phyloP scores from a whole-genome alignment of 1,284 basidiomycete species.

The Cronartium quercuum region DNA sequence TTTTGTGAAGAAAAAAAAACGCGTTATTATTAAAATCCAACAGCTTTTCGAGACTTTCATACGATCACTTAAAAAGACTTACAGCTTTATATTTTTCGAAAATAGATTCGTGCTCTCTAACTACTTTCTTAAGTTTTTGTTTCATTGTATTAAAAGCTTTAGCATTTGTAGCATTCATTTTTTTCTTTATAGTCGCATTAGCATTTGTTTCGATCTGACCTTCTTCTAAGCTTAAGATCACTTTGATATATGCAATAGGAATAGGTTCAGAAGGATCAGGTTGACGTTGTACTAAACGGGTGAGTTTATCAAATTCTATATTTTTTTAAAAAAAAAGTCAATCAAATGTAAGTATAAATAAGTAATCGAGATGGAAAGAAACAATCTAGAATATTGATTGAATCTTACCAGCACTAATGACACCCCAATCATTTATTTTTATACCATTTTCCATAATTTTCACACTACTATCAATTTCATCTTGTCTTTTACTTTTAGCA shows the following conservation, averaged over 20 bases:
- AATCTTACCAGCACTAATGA: slow-evolving; percentile 70
- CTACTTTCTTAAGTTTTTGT: slow-evolving; percentile 87
- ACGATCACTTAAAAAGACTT: slow-evolving; percentile 43
- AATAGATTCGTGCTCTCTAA: slow-evolving; percentile 80
- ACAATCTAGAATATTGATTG: background rate
- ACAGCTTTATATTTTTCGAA: slow-evolving; percentile 74
- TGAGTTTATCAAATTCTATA: slow-evolving; percentile 90
- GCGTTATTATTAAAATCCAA: background rate
- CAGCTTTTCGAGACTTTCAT: background rate
- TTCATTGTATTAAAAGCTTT: slow-evolving; percentile 94
- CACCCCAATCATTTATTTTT: slow-evolving; percentile 95
- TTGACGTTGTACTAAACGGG: slow-evolving; percentile 81
- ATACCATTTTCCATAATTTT: slow-evolving; percentile 88
- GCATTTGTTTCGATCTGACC: slow-evolving; percentile 68
- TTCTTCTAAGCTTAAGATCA: slow-evolving; percentile 68
- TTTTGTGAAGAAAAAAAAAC: too few relatives aligned
- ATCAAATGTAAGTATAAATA: background rate
- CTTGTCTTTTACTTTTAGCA: slow-evolving; percentile 76
- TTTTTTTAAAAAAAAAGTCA: background rate
- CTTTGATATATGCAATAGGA: slow-evolving; percentile 77
- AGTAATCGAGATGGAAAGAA: slow-evolving; percentile 27
- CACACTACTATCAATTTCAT: slow-evolving; percentile 81
- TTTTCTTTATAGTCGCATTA: slow-evolving; percentile 82
- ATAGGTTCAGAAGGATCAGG: slow-evolving; percentile 68
- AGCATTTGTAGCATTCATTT: slow-evolving; percentile 91